Evolutionary conservation across 1,139 yeast genomes (phyloP), one percentile per base, ranked within the genome.

Genomic region (Starmera stellimalicola): DNA sequence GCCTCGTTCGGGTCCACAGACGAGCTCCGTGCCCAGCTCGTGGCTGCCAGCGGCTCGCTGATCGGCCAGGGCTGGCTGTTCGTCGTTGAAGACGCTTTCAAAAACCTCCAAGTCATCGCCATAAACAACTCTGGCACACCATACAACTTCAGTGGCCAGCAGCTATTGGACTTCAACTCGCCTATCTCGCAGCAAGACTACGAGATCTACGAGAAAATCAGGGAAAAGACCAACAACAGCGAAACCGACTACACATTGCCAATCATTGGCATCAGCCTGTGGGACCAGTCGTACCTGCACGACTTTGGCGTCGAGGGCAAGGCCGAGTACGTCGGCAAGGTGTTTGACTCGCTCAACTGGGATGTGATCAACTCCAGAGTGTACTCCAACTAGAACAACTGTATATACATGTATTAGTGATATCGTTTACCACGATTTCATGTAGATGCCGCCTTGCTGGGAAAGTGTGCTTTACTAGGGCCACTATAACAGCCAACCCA

Each of bases 91-190:
- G 70, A 70, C 33, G 70, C 72, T 25, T 70, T 73, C 47, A 88
- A 88, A 58, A 59, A 70, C 27, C 62, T 91, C 33, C 70, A 69
- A 38, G 66, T 87, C 22, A 52, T 81, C 38, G 65, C 73, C 35
- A 69, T 87, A 45, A 75, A 82, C 57, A 79, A 84, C 52, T 91
- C 93, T 43, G 98, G 98, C 33, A 75, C 96, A 2, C 97, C 98
- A 18, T 84, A 83, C 55, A 75, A 75, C 48, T 76, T 73, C 53
- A 78, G 81, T 27, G 77, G 88, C 47, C 73, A 78, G 51, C 94
- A 85, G 60, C 57, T 71, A 5, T 58, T 77, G 32, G 96, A 88
- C 55, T 64, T 91, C 50, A 85, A 82, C 55, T 77, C 81, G 11
- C 76, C 83, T 10, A 67, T 81, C 24, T 72, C 68, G 37, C 71